These are phyloP conservation scores for Boletus insuetus DNA, from an alignment of 768 basidiomycete genomes.

Conservation along the genomic window DNA sequence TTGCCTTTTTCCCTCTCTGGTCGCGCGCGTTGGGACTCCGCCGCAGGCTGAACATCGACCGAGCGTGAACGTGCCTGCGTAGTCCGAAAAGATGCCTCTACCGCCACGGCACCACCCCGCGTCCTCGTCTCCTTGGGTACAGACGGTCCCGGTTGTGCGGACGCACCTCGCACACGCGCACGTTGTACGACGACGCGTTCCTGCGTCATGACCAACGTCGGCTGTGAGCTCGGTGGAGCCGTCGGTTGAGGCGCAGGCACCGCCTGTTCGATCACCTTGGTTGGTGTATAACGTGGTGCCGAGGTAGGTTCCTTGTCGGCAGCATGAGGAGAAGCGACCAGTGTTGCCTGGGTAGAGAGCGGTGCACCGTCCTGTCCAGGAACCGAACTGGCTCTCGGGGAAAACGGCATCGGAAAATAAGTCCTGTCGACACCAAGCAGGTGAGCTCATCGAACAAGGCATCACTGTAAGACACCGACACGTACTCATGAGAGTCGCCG, in stretches of 20 bases:
- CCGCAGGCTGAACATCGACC: not conserved
- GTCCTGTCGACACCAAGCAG: not conserved
- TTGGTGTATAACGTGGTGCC: not conserved
- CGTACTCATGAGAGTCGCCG: slow-evolving; percentile 12
- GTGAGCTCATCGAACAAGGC: not conserved
- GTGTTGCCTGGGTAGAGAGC: slow-evolving; percentile 24
- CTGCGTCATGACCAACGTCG: slow-evolving; percentile 1
- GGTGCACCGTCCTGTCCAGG: slow-evolving; percentile 7
- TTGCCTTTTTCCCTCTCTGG: not conserved
- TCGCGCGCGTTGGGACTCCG: not conserved
- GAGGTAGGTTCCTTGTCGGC: not conserved
- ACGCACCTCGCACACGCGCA: slow-evolving; percentile 7
- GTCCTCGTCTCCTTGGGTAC: not conserved
- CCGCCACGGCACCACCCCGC: not conserved
- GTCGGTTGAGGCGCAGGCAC: not conserved
- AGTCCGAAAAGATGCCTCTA: slow-evolving; percentile 15
- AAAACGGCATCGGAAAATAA: not conserved
- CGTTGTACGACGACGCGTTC: slow-evolving; percentile 1
- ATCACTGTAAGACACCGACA: not conserved
- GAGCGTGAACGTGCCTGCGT: slow-evolving; percentile 25
- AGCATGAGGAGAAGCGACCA: slow-evolving; percentile 20
- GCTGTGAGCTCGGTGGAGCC: slow-evolving; percentile 9
- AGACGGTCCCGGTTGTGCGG: slow-evolving; percentile 15
- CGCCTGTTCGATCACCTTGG: not conserved
- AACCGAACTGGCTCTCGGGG: not conserved